phyloP scores from a whole-genome alignment of 352 stramenopile species.

The Aphanomyces stellatus region DNA sequence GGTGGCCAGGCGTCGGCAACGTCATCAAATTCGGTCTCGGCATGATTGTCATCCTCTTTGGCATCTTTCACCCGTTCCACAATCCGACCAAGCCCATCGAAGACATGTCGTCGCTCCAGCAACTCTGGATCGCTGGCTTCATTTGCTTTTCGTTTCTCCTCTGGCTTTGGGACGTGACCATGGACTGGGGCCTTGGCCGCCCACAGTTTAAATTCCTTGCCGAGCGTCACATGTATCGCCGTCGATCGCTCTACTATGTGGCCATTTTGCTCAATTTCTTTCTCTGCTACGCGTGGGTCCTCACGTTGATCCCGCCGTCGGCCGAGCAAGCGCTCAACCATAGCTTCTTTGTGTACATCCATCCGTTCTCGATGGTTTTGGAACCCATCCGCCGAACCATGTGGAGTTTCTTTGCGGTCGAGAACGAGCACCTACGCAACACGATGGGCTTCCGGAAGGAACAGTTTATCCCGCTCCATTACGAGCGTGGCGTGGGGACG shows the following conservation, averaged over 20 bases:
- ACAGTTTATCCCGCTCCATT: slow-evolving; percentile 79
- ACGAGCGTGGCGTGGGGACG: slow-evolving; percentile 55
- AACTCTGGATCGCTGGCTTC: slow-evolving; percentile 71
- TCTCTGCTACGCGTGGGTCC: slow-evolving; percentile 71
- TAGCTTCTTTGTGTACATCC: slow-evolving; percentile 61
- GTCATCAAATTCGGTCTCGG: slow-evolving; percentile 91
- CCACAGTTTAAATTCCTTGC: slow-evolving; percentile 71
- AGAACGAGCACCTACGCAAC: slow-evolving; percentile 83
- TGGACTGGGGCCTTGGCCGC: slow-evolving; percentile 78
- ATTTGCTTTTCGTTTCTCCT: slow-evolving; percentile 72
- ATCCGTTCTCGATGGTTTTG: slow-evolving; percentile 78
- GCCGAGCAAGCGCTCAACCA: slow-evolving; percentile 28
- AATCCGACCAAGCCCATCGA: slow-evolving; percentile 16
- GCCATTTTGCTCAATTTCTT: slow-evolving; percentile 74
- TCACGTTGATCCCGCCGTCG: slow-evolving; percentile 66
- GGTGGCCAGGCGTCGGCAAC: slow-evolving; percentile 94
- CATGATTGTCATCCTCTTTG: slow-evolving; percentile 78
- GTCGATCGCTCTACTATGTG: slow-evolving; percentile 70
- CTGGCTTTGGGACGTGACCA: slow-evolving; percentile 79
- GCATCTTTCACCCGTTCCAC: slow-evolving; percentile 79
- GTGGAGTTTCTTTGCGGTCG: slow-evolving; percentile 80
- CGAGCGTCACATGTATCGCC: slow-evolving; percentile 78
- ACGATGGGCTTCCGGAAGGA: slow-evolving; percentile 74
- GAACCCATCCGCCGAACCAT: slow-evolving; percentile 80
- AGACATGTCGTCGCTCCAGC: slow-evolving; percentile 22